phyloP scores from a whole-genome alignment of 768 basidiomycete species.

The Auricularia cornea region DNA sequence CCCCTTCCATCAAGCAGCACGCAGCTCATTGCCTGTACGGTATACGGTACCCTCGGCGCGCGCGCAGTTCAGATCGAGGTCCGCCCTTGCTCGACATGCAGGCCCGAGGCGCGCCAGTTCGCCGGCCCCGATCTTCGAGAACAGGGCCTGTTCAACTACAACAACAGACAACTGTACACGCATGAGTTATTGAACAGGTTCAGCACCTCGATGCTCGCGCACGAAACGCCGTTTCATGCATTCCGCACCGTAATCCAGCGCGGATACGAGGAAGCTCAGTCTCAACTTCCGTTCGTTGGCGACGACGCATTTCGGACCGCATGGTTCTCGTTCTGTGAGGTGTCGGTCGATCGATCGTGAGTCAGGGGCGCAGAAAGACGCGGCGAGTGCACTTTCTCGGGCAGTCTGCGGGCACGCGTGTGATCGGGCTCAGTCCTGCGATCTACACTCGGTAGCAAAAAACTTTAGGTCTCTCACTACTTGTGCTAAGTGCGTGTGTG shows the following conservation, averaged over 20 bases:
- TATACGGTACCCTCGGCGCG: background rate
- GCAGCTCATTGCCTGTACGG: background rate
- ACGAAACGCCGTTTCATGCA: constrained; percentile 13
- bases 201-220: constrained; percentile 10
- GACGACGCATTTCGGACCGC: constrained; percentile 12
- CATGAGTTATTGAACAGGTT: constrained; percentile 14
- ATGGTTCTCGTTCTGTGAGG: no score
- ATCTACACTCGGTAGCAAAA: no score
- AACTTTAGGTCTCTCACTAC: no score
- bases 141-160: constrained; percentile 12
- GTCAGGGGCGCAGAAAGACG: no score
- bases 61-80: background rate
- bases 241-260: constrained; percentile 7
- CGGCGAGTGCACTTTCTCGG: no score
- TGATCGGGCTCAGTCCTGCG: no score
- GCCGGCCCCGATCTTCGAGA: constrained; percentile 10
- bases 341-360: no score
- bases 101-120: background rate
- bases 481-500: no score
- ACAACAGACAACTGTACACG: constrained; percentile 11
- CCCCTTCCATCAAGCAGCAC: no score
- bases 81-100: background rate
- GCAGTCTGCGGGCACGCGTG: no score
- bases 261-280: constrained; percentile 3
- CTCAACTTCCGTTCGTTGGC: constrained; percentile 4